Evolutionary conservation across 805 yeast genomes (phyloP), one percentile per base, ranked within the genome.

Genomic region (Pichia nanzhaoensis): DNA sequence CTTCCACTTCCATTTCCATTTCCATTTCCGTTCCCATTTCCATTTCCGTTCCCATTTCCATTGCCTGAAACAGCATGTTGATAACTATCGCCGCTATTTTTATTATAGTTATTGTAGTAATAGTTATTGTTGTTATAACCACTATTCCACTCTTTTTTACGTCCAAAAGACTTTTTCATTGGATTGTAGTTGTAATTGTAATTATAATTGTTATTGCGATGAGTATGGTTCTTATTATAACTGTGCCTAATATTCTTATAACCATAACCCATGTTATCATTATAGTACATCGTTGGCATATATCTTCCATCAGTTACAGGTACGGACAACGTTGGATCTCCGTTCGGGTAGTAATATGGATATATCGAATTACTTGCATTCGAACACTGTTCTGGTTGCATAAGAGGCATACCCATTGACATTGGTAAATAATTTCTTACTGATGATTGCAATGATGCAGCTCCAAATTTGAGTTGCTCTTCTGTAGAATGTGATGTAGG

Each of bases 281-380:
- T 27, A 22, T 42, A 42, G 22, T 42, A 42, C 22, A 37, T 22
- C 20, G 36, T 10, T 30, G 45, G 37, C 6, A 20, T 30, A 30
- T 31, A 38, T 21, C 27, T 27, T 13, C 34, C 34, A 16, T 16
- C 28, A 4, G 33, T 9, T 24, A 24, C 28, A 24, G 28, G n/a
- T n/a, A n/a, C n/a, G n/a, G n/a, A n/a, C n/a, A n/a, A n/a, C n/a
- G n/a, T n/a, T n/a, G n/a, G n/a, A n/a, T n/a, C n/a, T n/a, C n/a
- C n/a, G n/a, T n/a, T n/a, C 14, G 39, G 47, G 17, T 44, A 39
- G n/a, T 35, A 38, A 31, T 44, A 44, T 28, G 38, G 43, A 34
- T 44, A 44, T 34, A 42, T 21, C 28, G 41, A 36, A n/a, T 30
- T 28, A 5, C n/a, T 6, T 14, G 8, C 20, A n/a, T 27, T 21